Conservation (phyloP, 1,284 basidiomycete genomes). For the Leccinum cinnamomeum region DNA sequence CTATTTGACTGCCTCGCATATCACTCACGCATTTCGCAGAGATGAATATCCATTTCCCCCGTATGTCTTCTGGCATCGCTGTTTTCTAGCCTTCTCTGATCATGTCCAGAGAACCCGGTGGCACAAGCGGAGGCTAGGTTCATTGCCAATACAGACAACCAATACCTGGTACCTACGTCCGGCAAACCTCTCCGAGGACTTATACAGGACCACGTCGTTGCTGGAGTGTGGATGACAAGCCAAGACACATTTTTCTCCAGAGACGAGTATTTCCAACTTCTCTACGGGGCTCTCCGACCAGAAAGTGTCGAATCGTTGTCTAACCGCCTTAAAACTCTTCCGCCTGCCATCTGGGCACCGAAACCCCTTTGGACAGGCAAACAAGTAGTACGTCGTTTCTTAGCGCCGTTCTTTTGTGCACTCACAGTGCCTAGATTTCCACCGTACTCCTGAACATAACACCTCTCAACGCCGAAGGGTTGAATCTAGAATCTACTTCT, state of each 20-base stretch:
- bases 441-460: slow-evolving; percentile 93
- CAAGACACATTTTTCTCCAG: slow-evolving; percentile 94
- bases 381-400: slow-evolving; percentile 73
- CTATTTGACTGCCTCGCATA: slow-evolving; percentile 5
- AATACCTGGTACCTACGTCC: slow-evolving; percentile 97
- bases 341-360: slow-evolving; percentile 93
- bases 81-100: slow-evolving; percentile 10
- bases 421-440: slow-evolving; percentile 64
- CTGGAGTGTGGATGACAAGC: slow-evolving; percentile 98
- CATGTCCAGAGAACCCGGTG: slow-evolving; percentile 75
- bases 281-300: slow-evolving; percentile 93
- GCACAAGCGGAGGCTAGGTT: slow-evolving; percentile 92
- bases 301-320: slow-evolving; percentile 75
- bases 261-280: slow-evolving; percentile 95
- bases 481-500: slow-evolving; percentile 81
- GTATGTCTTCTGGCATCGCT: slow-evolving; percentile 47
- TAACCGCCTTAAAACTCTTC: slow-evolving; percentile 78
- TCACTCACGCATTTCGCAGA: slow-evolving; percentile 49
- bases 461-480: slow-evolving; percentile 76
- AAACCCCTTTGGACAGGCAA: slow-evolving; percentile 95
- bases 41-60: slow-evolving; percentile 99
- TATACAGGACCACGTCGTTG: slow-evolving; percentile 99
- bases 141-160: slow-evolving; percentile 98
- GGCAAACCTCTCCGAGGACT: slow-evolving; percentile 97
- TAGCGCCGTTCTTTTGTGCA: background rate